These are phyloP conservation scores for Wickerhamomyces canadensis DNA, from an alignment of 805 yeast genomes.

Conservation along the genomic window DNA sequence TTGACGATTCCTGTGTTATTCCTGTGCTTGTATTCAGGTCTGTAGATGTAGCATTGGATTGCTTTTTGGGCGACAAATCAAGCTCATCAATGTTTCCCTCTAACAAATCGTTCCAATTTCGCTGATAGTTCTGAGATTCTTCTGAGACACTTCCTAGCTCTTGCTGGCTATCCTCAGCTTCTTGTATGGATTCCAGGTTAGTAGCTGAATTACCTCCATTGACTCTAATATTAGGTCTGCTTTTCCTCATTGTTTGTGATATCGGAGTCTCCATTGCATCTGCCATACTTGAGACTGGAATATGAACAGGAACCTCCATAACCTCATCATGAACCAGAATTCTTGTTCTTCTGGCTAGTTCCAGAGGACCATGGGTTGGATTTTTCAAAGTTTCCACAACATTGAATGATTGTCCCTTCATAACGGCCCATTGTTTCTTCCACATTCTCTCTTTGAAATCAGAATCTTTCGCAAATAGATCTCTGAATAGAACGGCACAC, in stretches of 20 bases:
- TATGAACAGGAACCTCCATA: constrained; percentile 48
- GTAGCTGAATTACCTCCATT: background rate
- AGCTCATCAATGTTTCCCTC: constrained; percentile 26
- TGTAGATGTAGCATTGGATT: too few species aligned
- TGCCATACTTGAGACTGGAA: constrained; percentile 31
- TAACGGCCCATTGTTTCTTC: constrained; percentile 59
- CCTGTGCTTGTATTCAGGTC: background rate
- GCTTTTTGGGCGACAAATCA: constrained; percentile 11
- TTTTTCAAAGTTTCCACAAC: constrained; percentile 60
- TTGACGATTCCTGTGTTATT: constrained; percentile 11
- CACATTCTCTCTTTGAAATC: constrained; percentile 66
- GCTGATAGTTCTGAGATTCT: constrained; percentile 16
- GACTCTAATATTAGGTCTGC: background rate
- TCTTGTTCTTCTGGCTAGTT: constrained; percentile 53
- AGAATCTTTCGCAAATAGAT: constrained; percentile 46
- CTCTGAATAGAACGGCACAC: constrained; percentile 39
- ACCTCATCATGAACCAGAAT: constrained; percentile 55
- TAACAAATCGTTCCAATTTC: constrained; percentile 26
- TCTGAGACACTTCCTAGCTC: background rate
- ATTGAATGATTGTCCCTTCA: constrained; percentile 76
- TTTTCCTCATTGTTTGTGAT: too few species aligned
- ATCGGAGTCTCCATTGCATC: constrained; percentile 41
- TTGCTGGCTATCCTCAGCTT: constrained; percentile 2
- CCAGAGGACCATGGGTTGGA: constrained; percentile 60
- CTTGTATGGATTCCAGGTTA: constrained; percentile 9